A percentile compares a stretch with the other conserved stretches of the same genome.
These are phyloP conservation scores for Heritiera littoralis DNA, from an alignment of 345 rosid species.

Conservation along the genomic window DNA sequence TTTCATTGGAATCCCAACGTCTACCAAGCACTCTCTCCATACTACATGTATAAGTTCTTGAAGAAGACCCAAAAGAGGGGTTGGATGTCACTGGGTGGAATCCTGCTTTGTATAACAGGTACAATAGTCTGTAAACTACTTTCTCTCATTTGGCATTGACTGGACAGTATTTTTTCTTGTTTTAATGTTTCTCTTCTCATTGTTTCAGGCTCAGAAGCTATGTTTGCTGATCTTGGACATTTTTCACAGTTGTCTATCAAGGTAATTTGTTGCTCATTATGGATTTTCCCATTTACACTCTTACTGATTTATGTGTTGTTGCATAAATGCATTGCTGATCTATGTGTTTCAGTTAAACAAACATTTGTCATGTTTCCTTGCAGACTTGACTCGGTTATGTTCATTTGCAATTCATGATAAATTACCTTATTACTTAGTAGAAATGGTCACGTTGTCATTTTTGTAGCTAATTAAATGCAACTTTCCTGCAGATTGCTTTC, in stretches of 20 bases:
- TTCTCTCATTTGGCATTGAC: background rate
- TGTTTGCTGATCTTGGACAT: constrained; percentile 99
- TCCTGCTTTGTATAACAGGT: constrained; percentile 94
- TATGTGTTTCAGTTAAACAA: background rate
- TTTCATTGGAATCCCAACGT: constrained; percentile 89
- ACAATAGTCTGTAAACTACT: background rate
- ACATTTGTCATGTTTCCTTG: background rate
- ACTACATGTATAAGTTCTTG: constrained; percentile 84
- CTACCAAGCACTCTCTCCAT: constrained; percentile 92
- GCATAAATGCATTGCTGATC: background rate
- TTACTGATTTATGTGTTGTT: background rate
- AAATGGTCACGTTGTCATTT: background rate
- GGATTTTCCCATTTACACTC: background rate
- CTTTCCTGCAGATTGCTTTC: constrained; percentile 77
- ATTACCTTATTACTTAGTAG: background rate
- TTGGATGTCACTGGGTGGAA: constrained; percentile 99
- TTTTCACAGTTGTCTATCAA: constrained; percentile 87
- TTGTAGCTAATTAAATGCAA: constrained; percentile 7
- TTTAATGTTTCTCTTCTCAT: background rate
- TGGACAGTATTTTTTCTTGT: background rate
- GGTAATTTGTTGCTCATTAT: constrained; percentile 40
- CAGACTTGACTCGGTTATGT: background rate
- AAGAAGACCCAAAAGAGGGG: constrained; percentile 88
- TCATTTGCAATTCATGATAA: background rate
- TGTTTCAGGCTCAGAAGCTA: constrained; percentile 88